phyloP scores from a whole-genome alignment of 495 filamentous ascomycete genomes.

The Bombardia bombarda region DNA sequence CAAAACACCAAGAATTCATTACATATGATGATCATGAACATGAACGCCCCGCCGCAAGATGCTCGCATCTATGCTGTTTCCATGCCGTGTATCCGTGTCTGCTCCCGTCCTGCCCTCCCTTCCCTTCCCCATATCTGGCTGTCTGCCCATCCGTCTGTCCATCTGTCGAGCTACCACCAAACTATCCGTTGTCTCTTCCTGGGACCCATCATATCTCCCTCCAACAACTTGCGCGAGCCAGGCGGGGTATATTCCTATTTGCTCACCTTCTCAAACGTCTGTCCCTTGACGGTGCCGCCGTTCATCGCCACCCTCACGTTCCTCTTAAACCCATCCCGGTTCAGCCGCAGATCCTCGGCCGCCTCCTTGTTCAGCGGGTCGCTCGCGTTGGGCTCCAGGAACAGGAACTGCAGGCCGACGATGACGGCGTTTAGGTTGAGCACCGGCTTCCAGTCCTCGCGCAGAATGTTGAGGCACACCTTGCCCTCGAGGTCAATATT shows the following conservation, averaged over 20 bases:
- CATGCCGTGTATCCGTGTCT: not conserved
- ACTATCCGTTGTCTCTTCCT: not conserved
- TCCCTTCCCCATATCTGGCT: not conserved
- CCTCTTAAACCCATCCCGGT: conserved; percentile 79
- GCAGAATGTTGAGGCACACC: conserved; percentile 91
- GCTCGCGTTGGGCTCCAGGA: conserved; percentile 92
- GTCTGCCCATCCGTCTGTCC: too few species aligned
- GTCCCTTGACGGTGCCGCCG: conserved; percentile 67
- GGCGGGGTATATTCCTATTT: not conserved
- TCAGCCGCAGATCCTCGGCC: conserved; percentile 79
- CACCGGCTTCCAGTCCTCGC: conserved; percentile 98
- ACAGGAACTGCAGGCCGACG: conserved; percentile 94
- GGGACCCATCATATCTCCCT: not conserved
- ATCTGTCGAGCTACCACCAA: not conserved
- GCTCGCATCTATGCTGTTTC: conserved; percentile 8
- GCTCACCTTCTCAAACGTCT: conserved; percentile 68
- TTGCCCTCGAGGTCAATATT: conserved; percentile 98
- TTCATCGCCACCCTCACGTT: conserved; percentile 80
- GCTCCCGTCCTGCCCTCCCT: not conserved
- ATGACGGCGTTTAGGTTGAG: conserved; percentile 95
- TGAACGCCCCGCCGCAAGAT: conserved; percentile 11
- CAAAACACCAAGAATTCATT: conserved; percentile 5
- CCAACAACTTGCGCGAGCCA: not conserved
- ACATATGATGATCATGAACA: conserved; percentile 9
- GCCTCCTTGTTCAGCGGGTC: conserved; percentile 99